Evolutionary conservation across 2,329 filamentous ascomycete species (phyloP).

Genomic region (Alternaria triticimaculans): DNA sequence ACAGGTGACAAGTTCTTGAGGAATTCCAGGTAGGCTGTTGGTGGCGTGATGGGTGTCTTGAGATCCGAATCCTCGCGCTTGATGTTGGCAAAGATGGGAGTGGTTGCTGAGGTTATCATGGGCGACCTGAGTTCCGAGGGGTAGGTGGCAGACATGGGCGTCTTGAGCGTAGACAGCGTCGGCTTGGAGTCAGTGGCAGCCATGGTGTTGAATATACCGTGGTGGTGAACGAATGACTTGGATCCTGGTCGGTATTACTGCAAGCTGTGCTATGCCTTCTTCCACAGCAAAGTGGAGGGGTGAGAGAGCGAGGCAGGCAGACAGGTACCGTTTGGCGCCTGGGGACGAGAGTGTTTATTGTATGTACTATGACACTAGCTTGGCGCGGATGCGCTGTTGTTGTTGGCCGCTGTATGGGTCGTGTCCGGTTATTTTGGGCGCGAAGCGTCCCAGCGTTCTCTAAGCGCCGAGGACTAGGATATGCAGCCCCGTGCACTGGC

Average conservation of each 20-base stretch:
- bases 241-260: constrained; percentile 25
- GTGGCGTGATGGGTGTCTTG: constrained; percentile 89
- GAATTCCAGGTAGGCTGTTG: constrained; percentile 89
- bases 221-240: constrained; percentile 38
- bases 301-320: constrained; percentile 36
- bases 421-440: constrained; percentile 31
- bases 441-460: constrained; percentile 36
- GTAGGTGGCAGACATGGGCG: constrained; percentile 67
- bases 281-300: constrained; percentile 35
- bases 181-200: constrained; percentile 52
- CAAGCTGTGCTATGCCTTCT: constrained; percentile 35
- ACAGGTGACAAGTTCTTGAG: constrained; percentile 79
- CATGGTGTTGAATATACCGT: constrained; percentile 38
- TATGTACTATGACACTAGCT: constrained; percentile 32
- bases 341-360: constrained; percentile 43
- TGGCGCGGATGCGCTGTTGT: constrained; percentile 39
- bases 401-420: constrained; percentile 42
- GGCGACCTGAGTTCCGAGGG: constrained; percentile 67
- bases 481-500: constrained; percentile 26
- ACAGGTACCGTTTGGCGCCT: constrained; percentile 34
- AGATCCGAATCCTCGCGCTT: constrained; percentile 67
- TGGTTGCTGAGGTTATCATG: constrained; percentile 58
- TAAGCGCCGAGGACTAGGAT: constrained; percentile 37
- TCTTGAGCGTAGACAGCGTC: constrained; percentile 53
- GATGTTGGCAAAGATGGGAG: constrained; percentile 61